Base-by-base conservation (phyloP, 2,329 filamentous ascomycete species). In the Arachnopeziza araneosa region DNA sequence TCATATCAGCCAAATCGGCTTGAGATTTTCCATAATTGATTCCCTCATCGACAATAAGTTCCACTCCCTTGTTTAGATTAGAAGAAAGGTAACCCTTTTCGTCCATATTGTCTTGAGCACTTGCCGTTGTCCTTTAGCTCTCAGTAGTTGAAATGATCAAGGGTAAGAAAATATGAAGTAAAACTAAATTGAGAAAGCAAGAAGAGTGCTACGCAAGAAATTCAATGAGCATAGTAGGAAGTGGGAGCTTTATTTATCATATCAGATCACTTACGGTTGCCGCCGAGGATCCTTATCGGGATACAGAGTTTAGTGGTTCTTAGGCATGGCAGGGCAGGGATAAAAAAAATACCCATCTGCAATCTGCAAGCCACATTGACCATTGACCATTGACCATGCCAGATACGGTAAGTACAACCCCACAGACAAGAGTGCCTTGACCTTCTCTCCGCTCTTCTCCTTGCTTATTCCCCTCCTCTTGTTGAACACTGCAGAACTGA, bases 1-100 rank as follows among this genome's bases (percentile, higher is more conserved):
- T 58, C 72, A 75, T 75, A 61, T 75, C 73, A 23, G 66, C 64
- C 26, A 69, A 64, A 63, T 75, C 73, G 56, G 36, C 36, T 44
- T 44, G 36, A 44, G 36, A 64, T 55, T 51, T 67, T 44, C 36
- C 36, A 44, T 44, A 14, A 4, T 44, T 14, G 12, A 44, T 17
- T 17, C 36, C 3, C 36, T 44, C 36, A 6, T 44, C 36, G 12
- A 14, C 17, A 7, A 17, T 14, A 3, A 6, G 17, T 44, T 12
- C 36, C 10, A 12, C 12, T 44, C 17, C 36, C 6, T 44, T 44
- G 36, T 44, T 12, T 14, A 44, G 12, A 44, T 44, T 14, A 44
- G 36, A 44, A 44, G 36, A 44, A 44, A 44, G 12, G 3, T 44
- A 12, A 17, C 36, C 12, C 17, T 44, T 44, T 19, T 44, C 36